A percentile compares a stretch with the other conserved stretches of the same genome.
Evolutionary conservation across 202 grass and related monocot genomes (phyloP).

Genomic region (Zoysia matrella): DNA sequence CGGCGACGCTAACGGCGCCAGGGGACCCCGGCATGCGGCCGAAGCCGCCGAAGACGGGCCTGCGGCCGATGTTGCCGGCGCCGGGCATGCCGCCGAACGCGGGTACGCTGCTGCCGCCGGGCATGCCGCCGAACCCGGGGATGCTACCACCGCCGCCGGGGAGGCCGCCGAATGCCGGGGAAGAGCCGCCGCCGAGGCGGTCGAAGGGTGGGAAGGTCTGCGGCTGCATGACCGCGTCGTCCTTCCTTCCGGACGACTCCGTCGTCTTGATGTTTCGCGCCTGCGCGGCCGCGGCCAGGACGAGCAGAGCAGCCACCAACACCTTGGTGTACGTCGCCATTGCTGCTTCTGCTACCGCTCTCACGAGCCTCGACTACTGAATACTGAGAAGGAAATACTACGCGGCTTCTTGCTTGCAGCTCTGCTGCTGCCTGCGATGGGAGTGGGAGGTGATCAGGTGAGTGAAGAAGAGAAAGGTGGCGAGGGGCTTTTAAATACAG

Average conservation of each 20-base stretch:
- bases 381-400: too few species aligned
- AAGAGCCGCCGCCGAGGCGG: constrained; percentile 41
- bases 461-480: constrained; percentile 13
- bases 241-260: constrained; percentile 1
- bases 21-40: constrained; percentile 55
- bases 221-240: constrained; percentile 56
- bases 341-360: not conserved
- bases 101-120: constrained; percentile 37
- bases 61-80: constrained; percentile 41
- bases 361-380: not conserved
- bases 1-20: constrained; percentile 33
- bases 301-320: constrained; percentile 31
- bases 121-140: constrained; percentile 45
- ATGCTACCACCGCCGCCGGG: constrained; percentile 32
- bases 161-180: constrained; percentile 22
- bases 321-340: constrained; percentile 55
- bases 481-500: constrained; percentile 39
- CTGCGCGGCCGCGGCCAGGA: constrained; percentile 39
- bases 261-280: constrained; percentile 61
- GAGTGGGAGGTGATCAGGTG: constrained; percentile 9
- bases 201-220: constrained; percentile 65
- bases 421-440: not conserved
- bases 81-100: constrained; percentile 40
- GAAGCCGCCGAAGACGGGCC: constrained; percentile 43
- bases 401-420: not conserved